Conservation (phyloP, 495 filamentous ascomycete genomes). For the Glarea lozoyensis region DNA sequence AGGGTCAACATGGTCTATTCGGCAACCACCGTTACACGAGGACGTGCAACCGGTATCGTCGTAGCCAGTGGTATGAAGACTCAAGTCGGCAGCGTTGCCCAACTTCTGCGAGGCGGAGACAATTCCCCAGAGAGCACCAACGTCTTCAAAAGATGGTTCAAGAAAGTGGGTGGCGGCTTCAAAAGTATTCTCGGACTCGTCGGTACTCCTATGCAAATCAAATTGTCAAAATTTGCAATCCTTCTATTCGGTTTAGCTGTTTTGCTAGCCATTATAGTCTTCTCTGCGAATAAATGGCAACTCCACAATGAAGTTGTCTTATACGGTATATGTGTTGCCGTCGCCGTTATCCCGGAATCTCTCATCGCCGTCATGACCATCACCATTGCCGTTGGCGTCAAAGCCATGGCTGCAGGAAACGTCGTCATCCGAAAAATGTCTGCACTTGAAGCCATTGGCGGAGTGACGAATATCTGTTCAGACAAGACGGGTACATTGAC, state of each 20-base stretch:
- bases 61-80: slow-evolving; percentile 64
- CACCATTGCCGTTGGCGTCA: slow-evolving; percentile 64
- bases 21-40: slow-evolving; percentile 63
- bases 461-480: slow-evolving; percentile 58
- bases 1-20: slow-evolving; percentile 64
- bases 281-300: slow-evolving; percentile 51
- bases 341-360: slow-evolving; percentile 71
- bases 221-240: slow-evolving; percentile 60
- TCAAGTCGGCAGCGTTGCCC: slow-evolving; percentile 63
- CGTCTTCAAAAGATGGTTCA: slow-evolving; percentile 22
- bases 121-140: slow-evolving; percentile 19
- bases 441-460: slow-evolving; percentile 53
- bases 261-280: slow-evolving; percentile 60
- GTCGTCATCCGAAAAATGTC: slow-evolving; percentile 55
- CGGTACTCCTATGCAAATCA: slow-evolving; percentile 61
- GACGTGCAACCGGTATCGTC: slow-evolving; percentile 60
- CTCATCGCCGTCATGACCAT: slow-evolving; percentile 70
- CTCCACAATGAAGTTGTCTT: slow-evolving; percentile 55
- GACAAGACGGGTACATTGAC: slow-evolving; percentile 67
- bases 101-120: slow-evolving; percentile 32
- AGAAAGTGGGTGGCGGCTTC: slow-evolving; percentile 24
- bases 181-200: slow-evolving; percentile 54
- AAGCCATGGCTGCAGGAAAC: slow-evolving; percentile 60
- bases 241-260: slow-evolving; percentile 61
- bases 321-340: slow-evolving; percentile 56